Base-by-base conservation (phyloP, 2,329 filamentous ascomycete species). In the Cercospora zeina region DNA sequence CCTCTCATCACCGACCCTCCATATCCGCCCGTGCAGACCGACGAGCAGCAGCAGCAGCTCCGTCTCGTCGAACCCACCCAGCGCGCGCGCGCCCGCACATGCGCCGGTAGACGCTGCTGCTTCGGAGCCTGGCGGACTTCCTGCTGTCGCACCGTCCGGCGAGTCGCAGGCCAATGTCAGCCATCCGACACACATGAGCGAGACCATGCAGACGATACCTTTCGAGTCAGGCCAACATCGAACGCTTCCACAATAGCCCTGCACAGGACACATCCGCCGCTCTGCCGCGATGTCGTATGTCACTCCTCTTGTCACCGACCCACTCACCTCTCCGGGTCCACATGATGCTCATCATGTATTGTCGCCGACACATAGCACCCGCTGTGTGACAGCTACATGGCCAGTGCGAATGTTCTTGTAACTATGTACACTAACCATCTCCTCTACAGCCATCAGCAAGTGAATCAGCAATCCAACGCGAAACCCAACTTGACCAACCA, bases 391-490 rank as follows among this genome's bases (percentile, higher is more conserved):
- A 60, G 54, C 51, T 59, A 59, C 62, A 39, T 39, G 62, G 55
- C 61, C 62, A 51, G 55, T 56, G 58, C 42, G 39, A 50, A 58
- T 58, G 56, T 14, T 24, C 24, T 57, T 37, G 54, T 60, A 53
- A 63, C 62, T 54, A 67, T 68, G 64, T 66, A 62, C 58, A 66
- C 67, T 69, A 62, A 69, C 64, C 49, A 65, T 56, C 58, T 61
- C 58, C 58, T 61, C 58, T 58, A 27, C 62, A 74, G 71, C 65
- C 80, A 77, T 72, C 73, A 75, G 51, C 76, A 77, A 31, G 77
- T 78, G 70, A 58, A 50, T 24, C 78, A 76, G 69, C 78, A 78
- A 70, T 78, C 77, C 71, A 79, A 71, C 65, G 70, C 78, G 67
- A 78, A 79, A 67, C 77, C 75, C 33, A 76, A 75, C 47, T 64